Conservation (phyloP, 106 monocot genomes). For the Ottelia alismoides region DNA sequence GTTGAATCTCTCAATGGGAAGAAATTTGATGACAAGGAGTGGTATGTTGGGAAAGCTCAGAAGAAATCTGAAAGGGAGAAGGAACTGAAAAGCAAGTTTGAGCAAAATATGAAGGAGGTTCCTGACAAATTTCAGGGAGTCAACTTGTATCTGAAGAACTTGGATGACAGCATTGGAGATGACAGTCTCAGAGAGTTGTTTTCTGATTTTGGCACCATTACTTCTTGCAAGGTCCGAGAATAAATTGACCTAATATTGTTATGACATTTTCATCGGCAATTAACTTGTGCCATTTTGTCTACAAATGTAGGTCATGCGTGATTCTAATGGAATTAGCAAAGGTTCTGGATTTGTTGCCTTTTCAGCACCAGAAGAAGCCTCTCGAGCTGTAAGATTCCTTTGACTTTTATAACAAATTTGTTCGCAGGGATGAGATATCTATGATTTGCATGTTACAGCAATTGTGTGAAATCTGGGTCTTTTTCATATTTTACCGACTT, state of each 20-base stretch:
- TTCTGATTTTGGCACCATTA: slow-evolving; percentile 54
- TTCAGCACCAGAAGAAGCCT: slow-evolving; percentile 64
- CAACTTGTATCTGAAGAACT: slow-evolving; percentile 86
- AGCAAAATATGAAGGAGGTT: slow-evolving; percentile 42
- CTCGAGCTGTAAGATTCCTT: slow-evolving; percentile 64
- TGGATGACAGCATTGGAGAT: slow-evolving; percentile 67
- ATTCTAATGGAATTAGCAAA: slow-evolving; percentile 69
- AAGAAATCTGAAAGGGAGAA: slow-evolving; percentile 83
- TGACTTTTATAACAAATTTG: neutral
- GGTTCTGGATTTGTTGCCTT: slow-evolving; percentile 98
- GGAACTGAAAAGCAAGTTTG: slow-evolving; percentile 61
- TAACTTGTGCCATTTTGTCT: neutral
- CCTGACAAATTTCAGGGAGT: slow-evolving; percentile 54
- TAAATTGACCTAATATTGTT: neutral
- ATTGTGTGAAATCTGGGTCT: neutral
- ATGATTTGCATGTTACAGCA: too few relatives aligned
- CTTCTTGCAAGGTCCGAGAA: slow-evolving; percentile 72
- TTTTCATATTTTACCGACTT: neutral
- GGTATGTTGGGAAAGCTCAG: slow-evolving; percentile 93
- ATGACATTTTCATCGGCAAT: neutral
- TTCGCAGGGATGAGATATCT: too few relatives aligned
- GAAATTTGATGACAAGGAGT: slow-evolving; percentile 76
- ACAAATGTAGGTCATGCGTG: slow-evolving; percentile 62
- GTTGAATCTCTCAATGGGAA: slow-evolving; percentile 78
- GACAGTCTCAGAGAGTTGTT: slow-evolving; percentile 70